Base-by-base conservation (phyloP, 352 stramenopile species). In the Globisporangium emineosum region DNA sequence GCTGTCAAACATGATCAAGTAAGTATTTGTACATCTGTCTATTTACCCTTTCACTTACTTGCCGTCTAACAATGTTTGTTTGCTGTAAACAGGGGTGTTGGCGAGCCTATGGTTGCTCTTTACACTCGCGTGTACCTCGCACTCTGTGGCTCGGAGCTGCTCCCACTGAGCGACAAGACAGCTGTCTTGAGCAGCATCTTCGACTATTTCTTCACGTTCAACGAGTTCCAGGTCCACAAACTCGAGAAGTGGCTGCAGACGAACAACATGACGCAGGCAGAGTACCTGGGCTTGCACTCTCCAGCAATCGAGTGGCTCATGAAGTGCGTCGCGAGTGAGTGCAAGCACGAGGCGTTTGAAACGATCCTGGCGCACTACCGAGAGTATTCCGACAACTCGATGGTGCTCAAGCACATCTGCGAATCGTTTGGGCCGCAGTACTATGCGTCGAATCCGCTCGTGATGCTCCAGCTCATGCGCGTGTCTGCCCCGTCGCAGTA, bases 181-280 rank as follows among this genome's bases (percentile, higher is more conserved):
- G 76, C 80, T 0, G 76, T 94, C 12, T 70, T 84, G n/a, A 89
- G 71, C 40, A 96, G 86, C 54, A 42, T 97, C 19, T 93, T 91
- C 49, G 91, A 98, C 69, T 96, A 94, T 62, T 86, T 98, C 30
- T 95, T 93, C 71, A 79, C 75, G 0, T 95, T 96, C 64, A 68
- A 91, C 49, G 79, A 84, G 59, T 96, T 91, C 51, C 71, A 75
- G 19, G 65, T 71, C 10, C 65, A 82, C 37, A 81, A 87, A 52
- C 67, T 95, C 17, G 66, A 77, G 27, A 62, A 66, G 3, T 91
- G 79, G 72, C 64, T 90, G 10, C 62, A 76, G 7, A 57, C 73
- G 2, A 75, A 93, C 60, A 71, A 80, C 43, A 80, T 94, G 64
- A 73, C 75, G 2, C 59, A 85, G 2, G 64, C 69, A 17, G 78